These are phyloP conservation scores for Pyronema domesticum DNA, from an alignment of 495 filamentous ascomycete species.

Conservation along the genomic window DNA sequence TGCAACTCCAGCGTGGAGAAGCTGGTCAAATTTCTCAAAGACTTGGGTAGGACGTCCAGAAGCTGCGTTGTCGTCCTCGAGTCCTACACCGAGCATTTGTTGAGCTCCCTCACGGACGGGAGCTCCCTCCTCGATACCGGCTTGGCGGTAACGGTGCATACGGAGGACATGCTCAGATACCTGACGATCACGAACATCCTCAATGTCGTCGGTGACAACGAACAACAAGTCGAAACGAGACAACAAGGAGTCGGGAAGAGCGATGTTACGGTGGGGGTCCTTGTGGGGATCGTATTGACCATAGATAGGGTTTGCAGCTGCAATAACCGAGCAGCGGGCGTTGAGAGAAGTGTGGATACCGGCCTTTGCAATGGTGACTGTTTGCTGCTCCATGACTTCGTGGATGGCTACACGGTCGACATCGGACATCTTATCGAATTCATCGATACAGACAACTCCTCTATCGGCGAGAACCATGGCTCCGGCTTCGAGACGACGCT, in stretches of 20 bases:
- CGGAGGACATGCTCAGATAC: slow-evolving; percentile 93
- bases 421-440: slow-evolving; percentile 99
- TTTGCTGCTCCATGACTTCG: slow-evolving; percentile 99
- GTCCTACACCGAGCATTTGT: slow-evolving; percentile 76
- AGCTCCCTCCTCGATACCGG: slow-evolving; percentile 85
- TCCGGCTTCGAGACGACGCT: slow-evolving; percentile 85
- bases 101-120: slow-evolving; percentile 75
- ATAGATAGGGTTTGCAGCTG: slow-evolving; percentile 93
- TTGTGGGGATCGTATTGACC: slow-evolving; percentile 98
- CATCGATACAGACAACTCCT: slow-evolving; percentile 96
- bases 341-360: slow-evolving; percentile 97
- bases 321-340: slow-evolving; percentile 89
- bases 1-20: slow-evolving; percentile 86
- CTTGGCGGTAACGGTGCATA: slow-evolving; percentile 91
- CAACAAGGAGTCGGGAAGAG: slow-evolving; percentile 85
- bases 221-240: slow-evolving; percentile 99
- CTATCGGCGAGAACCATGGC: slow-evolving; percentile 97
- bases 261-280: slow-evolving; percentile 96
- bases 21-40: slow-evolving; percentile 88
- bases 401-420: slow-evolving; percentile 96
- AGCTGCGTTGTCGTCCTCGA: slow-evolving; percentile 54
- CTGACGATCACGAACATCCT: slow-evolving; percentile 74
- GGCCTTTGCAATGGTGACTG: slow-evolving; percentile 95
- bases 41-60: slow-evolving; percentile 60
- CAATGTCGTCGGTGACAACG: slow-evolving; percentile 94